Evolutionary conservation across 306 rosid species (phyloP).

Genomic region (Prunus campanulata): DNA sequence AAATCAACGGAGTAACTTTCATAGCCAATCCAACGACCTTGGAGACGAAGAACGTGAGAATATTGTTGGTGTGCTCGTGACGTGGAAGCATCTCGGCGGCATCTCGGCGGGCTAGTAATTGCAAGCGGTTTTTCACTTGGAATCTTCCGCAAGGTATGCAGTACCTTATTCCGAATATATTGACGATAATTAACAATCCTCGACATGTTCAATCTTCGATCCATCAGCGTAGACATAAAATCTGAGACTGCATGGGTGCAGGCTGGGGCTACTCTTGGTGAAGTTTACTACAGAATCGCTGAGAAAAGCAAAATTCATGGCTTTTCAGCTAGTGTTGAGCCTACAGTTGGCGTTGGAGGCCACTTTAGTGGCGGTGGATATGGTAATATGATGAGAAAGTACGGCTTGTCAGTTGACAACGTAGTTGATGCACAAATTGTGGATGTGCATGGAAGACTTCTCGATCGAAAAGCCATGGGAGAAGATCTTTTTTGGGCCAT

Average conservation of each 20-base stretch:
- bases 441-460: not conserved
- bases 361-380: slow-evolving; percentile 1
- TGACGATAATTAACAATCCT: too few relatives aligned
- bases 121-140: too few relatives aligned
- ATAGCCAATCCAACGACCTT: too few relatives aligned
- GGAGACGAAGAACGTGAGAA: too few relatives aligned
- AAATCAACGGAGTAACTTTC: too few relatives aligned
- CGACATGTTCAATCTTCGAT: not conserved
- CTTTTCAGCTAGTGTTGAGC: not conserved
- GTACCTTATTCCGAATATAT: too few relatives aligned
- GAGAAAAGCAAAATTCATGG: slow-evolving; percentile 1
- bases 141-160: too few relatives aligned
- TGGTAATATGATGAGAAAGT: slow-evolving; percentile 5
- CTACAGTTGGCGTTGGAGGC: not conserved
- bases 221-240: not conserved
- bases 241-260: slow-evolving; percentile 4
- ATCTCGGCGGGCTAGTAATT: too few relatives aligned
- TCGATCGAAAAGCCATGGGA: slow-evolving; percentile 2
- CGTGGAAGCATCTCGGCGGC: too few relatives aligned
- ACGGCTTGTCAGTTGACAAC: slow-evolving; percentile 5
- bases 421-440: not conserved
- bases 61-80: too few relatives aligned
- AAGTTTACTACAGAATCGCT: not conserved
- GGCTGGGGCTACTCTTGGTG: not conserved
- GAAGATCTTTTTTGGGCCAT: slow-evolving; percentile 7